Evolutionary conservation across 75 land plant species (phyloP), one percentile per base, ranked within the genome.

Genomic region (Larix kaempferi): DNA sequence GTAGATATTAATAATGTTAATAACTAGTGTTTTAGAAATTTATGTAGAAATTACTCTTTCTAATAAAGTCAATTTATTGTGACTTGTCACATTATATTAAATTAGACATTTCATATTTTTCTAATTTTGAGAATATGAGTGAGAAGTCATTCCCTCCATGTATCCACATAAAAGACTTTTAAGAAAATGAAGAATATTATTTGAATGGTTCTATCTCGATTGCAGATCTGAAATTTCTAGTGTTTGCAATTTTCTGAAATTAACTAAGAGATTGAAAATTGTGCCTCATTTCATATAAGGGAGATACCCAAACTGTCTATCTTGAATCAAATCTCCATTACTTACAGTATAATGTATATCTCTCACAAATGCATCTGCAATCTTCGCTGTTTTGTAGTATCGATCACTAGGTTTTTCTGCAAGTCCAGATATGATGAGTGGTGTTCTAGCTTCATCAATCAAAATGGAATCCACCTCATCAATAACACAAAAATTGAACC

Each of bases 381-480:
- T 88, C 78, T 98, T 98, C 52, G 99, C 94, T 41, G 99, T 93
- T 85, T 98, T 98, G 67, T 95, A 91, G 79, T 98, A 98, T n/a
- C 88, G 73, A 73, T 95, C 99, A 82, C 98, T 98, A 57, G 99
- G 99, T 77, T 95, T 98, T 77, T 98, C 99, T 62, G 99, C 99
- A 81, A 91, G 86, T 41, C 99, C 99, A 33, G 99, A 98, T 60
- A 98, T 98, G 80, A 98, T 98, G 35, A 98, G 90, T n/a, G 99
- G 99, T 62, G 99, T 98, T 84, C 99, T 90, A 74, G 99, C 99
- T 84, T 98, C 99, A 86, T 98, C 99, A 73, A 98, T 95, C 72
- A 98, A 88, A 56, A 98, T 95, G 73, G 99, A 98, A 85, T 98
- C 99, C 78, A 98, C 99, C 78, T 98, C 99, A 83, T 98, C 99